A percentile compares a stretch with the other conserved stretches of the same genome.
These are phyloP conservation scores for Mrakia frigida DNA, from an alignment of 768 basidiomycete genomes.

Conservation along the genomic window DNA sequence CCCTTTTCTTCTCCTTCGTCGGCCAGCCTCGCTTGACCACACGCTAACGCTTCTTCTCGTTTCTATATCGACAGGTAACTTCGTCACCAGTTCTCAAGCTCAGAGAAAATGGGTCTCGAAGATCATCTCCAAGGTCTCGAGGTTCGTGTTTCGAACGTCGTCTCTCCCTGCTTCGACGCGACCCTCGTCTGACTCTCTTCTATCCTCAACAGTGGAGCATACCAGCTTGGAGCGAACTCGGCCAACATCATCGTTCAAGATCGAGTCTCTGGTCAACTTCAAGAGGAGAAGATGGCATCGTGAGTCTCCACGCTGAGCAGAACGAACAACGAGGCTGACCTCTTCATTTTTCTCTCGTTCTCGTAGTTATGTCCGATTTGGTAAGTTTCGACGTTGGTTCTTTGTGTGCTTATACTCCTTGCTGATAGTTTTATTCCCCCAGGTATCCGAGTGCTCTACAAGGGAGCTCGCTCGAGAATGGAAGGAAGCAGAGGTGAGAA, in stretches of 20 bases:
- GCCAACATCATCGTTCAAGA: slow-evolving; percentile 94
- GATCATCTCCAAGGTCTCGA: slow-evolving; percentile 53
- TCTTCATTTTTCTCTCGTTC: neutral
- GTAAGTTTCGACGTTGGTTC: slow-evolving; percentile 39
- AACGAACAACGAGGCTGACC: neutral
- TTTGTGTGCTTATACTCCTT: too few relatives aligned
- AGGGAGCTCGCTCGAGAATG: slow-evolving; percentile 82
- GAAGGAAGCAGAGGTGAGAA: slow-evolving; percentile 72
- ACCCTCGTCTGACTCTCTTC: neutral
- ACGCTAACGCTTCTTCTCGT: neutral
- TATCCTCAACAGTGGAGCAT: slow-evolving; percentile 63
- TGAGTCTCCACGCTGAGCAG: neutral
- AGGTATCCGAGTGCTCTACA: slow-evolving; percentile 74
- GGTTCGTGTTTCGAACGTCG: too few relatives aligned
- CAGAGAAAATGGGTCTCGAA: slow-evolving; percentile 97
- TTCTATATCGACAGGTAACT: neutral
- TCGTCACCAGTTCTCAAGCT: slow-evolving; percentile 58
- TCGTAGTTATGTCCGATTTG: slow-evolving; percentile 70
- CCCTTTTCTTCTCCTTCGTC: slow-evolving; percentile 42
- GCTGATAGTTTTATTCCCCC: too few relatives aligned
- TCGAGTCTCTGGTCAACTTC: slow-evolving; percentile 77
- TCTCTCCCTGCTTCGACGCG: neutral
- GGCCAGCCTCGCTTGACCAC: neutral
- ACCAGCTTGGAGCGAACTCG: slow-evolving; percentile 89
- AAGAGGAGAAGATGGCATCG: slow-evolving; percentile 87